Evolutionary conservation across 2,329 filamentous ascomycete species (phyloP).

Genomic region (Hymenoscyphus occultus): DNA sequence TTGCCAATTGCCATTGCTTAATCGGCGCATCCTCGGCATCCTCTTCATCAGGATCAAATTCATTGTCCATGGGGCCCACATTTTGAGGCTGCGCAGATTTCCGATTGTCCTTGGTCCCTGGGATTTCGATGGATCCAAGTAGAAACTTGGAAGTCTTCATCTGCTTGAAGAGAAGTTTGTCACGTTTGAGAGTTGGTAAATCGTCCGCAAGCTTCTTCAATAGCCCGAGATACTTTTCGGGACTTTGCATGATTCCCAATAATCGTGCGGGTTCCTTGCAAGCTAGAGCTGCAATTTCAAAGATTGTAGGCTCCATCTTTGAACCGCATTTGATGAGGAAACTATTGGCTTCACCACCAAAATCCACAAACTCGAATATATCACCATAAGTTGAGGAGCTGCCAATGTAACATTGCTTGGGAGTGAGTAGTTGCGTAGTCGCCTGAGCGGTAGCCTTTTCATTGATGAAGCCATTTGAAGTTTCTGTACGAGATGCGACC

Average conservation of each 20-base stretch:
- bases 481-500: constrained; percentile 43
- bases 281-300: constrained; percentile 81
- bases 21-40: constrained; percentile 43
- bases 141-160: constrained; percentile 77
- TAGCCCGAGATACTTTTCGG: constrained; percentile 83
- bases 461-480: constrained; percentile 28
- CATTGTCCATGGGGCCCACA: constrained; percentile 5
- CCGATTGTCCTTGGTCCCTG: constrained; percentile 26
- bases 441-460: constrained; percentile 41
- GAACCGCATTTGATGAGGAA: constrained; percentile 88
- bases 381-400: constrained; percentile 68
- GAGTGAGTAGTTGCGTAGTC: constrained; percentile 56
- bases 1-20: constrained; percentile 66
- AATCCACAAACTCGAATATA: constrained; percentile 97
- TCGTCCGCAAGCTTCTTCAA: constrained; percentile 78
- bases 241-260: constrained; percentile 72
- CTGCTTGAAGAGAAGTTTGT: constrained; percentile 72
- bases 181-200: constrained; percentile 65
- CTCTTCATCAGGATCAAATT: constrained; percentile 41
- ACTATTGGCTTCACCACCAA: constrained; percentile 79
- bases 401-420: constrained; percentile 78
- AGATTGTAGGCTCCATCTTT: constrained; percentile 83
- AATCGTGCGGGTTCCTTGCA: constrained; percentile 80
- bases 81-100: constrained; percentile 17
- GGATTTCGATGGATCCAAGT: constrained; percentile 75